phyloP scores from a whole-genome alignment of 208 protist species.

The Acanthamoeba healyi region DNA sequence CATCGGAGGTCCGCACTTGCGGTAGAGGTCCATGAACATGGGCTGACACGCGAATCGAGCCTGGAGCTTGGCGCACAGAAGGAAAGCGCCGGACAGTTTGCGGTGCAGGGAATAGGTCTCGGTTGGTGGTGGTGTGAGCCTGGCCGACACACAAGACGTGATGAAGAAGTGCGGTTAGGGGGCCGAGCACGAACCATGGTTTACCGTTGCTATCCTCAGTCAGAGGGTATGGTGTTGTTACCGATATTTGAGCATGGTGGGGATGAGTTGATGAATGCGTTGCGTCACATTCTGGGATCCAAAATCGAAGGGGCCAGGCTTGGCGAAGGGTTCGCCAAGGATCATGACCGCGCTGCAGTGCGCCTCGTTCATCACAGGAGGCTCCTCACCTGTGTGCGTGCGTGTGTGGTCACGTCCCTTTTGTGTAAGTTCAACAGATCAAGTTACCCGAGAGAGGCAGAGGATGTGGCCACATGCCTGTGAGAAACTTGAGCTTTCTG shows the following conservation, averaged over 20 bases:
- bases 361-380: conserved; percentile 92
- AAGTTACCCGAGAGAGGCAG: not conserved
- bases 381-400: conserved; percentile 77
- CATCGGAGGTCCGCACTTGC: not conserved
- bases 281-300: conserved; percentile 91
- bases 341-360: conserved; percentile 93
- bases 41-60: conserved; percentile 90
- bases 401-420: too few relatives aligned
- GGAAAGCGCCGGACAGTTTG: conserved; percentile 95
- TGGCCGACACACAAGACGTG: conserved; percentile 19
- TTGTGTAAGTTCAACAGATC: not conserved
- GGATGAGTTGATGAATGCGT: conserved; percentile 92
- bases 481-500: conserved; percentile 96
- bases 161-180: not conserved
- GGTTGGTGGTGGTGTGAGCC: conserved; percentile 91
- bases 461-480: conserved; percentile 89
- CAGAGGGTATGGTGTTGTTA: too few relatives aligned
- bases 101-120: conserved; percentile 97
- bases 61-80: conserved; percentile 94
- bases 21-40: conserved; percentile 83
- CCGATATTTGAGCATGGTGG: conserved; percentile 82
- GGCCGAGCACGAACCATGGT: not conserved
- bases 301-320: conserved; percentile 93
- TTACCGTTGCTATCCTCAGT: not conserved
- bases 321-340: conserved; percentile 94